Conservation (phyloP, 2,329 filamentous ascomycete genomes). For the Aureobasidium melanogenum region DNA sequence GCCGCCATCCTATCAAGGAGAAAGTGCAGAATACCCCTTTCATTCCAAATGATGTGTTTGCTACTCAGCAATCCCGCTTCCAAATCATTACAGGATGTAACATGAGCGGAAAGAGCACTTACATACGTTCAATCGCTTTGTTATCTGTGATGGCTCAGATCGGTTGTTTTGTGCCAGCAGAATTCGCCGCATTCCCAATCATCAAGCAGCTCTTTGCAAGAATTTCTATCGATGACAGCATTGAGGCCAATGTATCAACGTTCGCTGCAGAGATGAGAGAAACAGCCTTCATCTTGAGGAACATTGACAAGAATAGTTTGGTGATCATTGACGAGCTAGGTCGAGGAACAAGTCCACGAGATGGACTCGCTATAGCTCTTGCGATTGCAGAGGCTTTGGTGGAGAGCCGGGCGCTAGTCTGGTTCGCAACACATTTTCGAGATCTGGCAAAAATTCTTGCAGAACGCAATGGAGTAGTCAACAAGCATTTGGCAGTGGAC, state of each 20-base stretch:
- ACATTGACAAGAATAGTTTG: slow-evolving; percentile 56
- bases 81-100: slow-evolving; percentile 95
- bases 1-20: slow-evolving; percentile 71
- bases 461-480: slow-evolving; percentile 69
- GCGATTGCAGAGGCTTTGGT: slow-evolving; percentile 84
- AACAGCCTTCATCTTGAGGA: slow-evolving; percentile 83
- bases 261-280: slow-evolving; percentile 95
- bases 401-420: slow-evolving; percentile 66
- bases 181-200: slow-evolving; percentile 73
- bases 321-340: slow-evolving; percentile 77
- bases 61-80: slow-evolving; percentile 69
- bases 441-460: slow-evolving; percentile 70
- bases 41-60: slow-evolving; percentile 85
- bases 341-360: slow-evolving; percentile 77
- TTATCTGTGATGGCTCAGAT: slow-evolving; percentile 91
- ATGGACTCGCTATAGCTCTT: slow-evolving; percentile 82
- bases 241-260: slow-evolving; percentile 85
- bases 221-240: slow-evolving; percentile 75
- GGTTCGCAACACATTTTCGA: slow-evolving; percentile 90
- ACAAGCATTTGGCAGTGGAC: slow-evolving; percentile 70
- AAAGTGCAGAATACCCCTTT: slow-evolving; percentile 60
- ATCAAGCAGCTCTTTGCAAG: slow-evolving; percentile 78
- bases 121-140: slow-evolving; percentile 77
- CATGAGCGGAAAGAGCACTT: slow-evolving; percentile 97
- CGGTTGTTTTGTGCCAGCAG: slow-evolving; percentile 80